A percentile compares a stretch with the other conserved stretches of the same genome.
Evolutionary conservation across 495 filamentous ascomycete species (phyloP).

Genomic region (Podospora pseudocomata): DNA sequence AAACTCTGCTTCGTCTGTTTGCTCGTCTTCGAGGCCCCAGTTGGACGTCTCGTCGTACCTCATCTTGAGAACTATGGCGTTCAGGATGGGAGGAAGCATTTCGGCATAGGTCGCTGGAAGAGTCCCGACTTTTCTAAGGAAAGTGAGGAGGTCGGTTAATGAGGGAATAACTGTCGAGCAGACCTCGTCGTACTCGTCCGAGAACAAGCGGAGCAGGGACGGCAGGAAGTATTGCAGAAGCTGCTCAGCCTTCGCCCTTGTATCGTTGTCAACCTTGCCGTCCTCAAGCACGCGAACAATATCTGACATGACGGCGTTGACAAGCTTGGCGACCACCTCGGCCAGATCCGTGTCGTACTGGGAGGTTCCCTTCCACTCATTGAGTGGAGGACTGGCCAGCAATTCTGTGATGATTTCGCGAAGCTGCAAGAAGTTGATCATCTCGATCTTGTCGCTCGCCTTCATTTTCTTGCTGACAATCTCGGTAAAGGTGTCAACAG

Average conservation of each 20-base stretch:
- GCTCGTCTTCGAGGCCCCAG: constrained; percentile 92
- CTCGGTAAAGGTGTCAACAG: constrained; percentile 89
- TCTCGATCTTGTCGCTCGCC: constrained; percentile 81
- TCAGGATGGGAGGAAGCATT: constrained; percentile 81
- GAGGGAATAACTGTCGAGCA: constrained; percentile 91
- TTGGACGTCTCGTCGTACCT: constrained; percentile 90
- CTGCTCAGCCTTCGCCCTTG: constrained; percentile 62
- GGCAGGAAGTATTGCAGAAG: constrained; percentile 79
- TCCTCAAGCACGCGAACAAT: constrained; percentile 72
- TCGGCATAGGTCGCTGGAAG: constrained; percentile 64
- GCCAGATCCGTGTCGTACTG: constrained; percentile 92
- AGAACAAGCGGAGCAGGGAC: constrained; percentile 84
- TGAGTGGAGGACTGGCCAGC: constrained; percentile 71
- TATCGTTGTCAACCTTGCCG: constrained; percentile 48
- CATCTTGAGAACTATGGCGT: constrained; percentile 91
- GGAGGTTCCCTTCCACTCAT: constrained; percentile 69
- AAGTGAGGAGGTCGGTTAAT: constrained; percentile 82
- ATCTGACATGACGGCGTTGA: constrained; percentile 82
- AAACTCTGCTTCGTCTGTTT: constrained; percentile 98
- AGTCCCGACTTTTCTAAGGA: constrained; percentile 71
- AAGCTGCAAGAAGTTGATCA: constrained; percentile 88
- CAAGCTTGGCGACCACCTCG: constrained; percentile 91
- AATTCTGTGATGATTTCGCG: constrained; percentile 76
- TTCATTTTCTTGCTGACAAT: constrained; percentile 98
- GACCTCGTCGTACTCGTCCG: constrained; percentile 96